Evolutionary conservation across 129 eudicot genomes (phyloP).

Genomic region (Erigeron canadensis): DNA sequence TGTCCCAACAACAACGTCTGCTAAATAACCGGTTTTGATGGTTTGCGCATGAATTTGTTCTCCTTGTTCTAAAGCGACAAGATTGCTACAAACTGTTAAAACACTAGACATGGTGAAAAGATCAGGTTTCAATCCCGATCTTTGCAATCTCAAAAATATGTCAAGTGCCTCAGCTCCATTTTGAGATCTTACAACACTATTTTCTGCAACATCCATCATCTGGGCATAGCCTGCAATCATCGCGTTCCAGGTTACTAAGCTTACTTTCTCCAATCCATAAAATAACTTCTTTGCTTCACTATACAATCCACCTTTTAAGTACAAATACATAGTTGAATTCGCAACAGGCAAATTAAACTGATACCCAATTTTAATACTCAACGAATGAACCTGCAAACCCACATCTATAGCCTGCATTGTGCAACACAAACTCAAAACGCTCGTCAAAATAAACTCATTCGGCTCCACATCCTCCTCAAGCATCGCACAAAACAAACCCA

Average conservation of each 20-base stretch:
- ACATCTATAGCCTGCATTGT: constrained; percentile 53
- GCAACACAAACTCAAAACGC: constrained; percentile 70
- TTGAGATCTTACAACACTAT: constrained; percentile 46
- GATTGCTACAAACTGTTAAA: constrained; percentile 65
- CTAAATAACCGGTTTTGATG: constrained; percentile 58
- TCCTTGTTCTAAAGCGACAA: constrained; percentile 82
- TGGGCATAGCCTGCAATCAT: constrained; percentile 93
- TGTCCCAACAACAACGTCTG: constrained; percentile 86
- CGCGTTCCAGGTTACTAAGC: constrained; percentile 84
- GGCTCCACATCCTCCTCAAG: constrained; percentile 59
- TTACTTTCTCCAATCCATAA: constrained; percentile 51
- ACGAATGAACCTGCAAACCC: constrained; percentile 74
- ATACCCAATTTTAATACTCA: constrained; percentile 63
- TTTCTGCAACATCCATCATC: constrained; percentile 54
- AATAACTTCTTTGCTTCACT: constrained; percentile 69
- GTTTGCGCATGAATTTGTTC: constrained; percentile 80
- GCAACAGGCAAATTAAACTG: constrained; percentile 42
- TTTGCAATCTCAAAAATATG: constrained; percentile 51
- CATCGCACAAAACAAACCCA: constrained; percentile 58
- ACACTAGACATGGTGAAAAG: constrained; percentile 70
- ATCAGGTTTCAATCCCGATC: constrained; percentile 72
- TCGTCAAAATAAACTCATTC: constrained; percentile 69
- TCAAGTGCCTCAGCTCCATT: constrained; percentile 74
- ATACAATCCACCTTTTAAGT: constrained; percentile 62
- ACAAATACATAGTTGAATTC: constrained; percentile 73